phyloP scores from a whole-genome alignment of 2,329 filamentous ascomycete species.

The Hyphodiscus sp. region DNA sequence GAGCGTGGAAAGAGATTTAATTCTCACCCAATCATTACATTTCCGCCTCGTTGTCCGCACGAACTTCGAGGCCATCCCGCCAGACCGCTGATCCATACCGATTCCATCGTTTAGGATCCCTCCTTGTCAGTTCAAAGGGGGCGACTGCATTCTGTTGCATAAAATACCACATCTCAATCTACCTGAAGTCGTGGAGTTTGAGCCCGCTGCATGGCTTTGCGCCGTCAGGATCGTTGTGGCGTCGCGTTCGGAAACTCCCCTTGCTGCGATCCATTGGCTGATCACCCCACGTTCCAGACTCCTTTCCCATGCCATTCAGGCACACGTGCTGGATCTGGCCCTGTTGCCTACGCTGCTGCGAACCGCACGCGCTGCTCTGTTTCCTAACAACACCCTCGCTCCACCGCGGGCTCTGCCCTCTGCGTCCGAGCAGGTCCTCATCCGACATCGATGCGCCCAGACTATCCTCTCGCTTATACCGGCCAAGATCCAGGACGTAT shows the following conservation, averaged over 20 bases:
- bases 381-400: constrained; percentile 76
- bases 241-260: not conserved
- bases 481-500: constrained; percentile 27
- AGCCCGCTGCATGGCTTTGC: constrained; percentile 5
- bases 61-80: constrained; percentile 3
- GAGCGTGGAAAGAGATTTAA: constrained; percentile 1
- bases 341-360: constrained; percentile 62
- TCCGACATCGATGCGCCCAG: constrained; percentile 61
- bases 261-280: constrained; percentile 11
- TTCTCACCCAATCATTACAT: constrained; percentile 19
- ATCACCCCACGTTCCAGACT: constrained; percentile 21
- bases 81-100: not conserved
- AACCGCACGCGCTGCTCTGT: constrained; percentile 69
- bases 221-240: not conserved
- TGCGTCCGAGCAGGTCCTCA: constrained; percentile 51
- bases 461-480: constrained; percentile 45
- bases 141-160: not conserved
- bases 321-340: constrained; percentile 54
- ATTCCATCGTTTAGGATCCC: not conserved
- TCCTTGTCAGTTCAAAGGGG: not conserved
- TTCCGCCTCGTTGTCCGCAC: constrained; percentile 16
- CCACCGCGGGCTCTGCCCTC: constrained; percentile 55
- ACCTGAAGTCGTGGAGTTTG: not conserved
- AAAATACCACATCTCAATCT: constrained; percentile 2
- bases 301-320: constrained; percentile 50